Percentiles rank a stretch among this genome's conserved stretches.
phyloP scores from a whole-genome alignment of 2,329 filamentous ascomycete species.

The Thermoascus crustaceus region DNA sequence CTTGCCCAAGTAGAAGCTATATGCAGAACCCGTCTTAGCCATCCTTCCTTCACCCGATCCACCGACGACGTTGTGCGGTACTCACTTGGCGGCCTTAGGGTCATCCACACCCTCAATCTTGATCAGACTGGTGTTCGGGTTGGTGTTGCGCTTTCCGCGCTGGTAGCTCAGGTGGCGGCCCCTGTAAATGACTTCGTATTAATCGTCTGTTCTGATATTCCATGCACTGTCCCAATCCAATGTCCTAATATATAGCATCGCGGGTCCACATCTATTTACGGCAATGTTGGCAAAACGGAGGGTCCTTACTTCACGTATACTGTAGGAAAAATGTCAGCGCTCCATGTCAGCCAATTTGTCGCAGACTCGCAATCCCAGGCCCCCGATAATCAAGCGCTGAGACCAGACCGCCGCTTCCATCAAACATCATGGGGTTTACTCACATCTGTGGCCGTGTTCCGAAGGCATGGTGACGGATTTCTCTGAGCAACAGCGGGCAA shows the following conservation, averaged over 20 bases:
- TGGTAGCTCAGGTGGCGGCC: conserved; percentile 98
- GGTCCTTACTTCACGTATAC: conserved; percentile 83
- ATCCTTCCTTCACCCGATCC: conserved; percentile 18
- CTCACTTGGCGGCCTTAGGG: conserved; percentile 75
- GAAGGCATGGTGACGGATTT: conserved; percentile 70
- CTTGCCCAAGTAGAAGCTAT: conserved; percentile 93
- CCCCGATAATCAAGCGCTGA: conserved; percentile 6
- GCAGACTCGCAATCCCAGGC: conserved; percentile 6
- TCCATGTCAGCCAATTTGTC: conserved; percentile 6
- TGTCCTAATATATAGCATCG: conserved; percentile 1
- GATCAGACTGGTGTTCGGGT: conserved; percentile 84
- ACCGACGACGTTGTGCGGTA: conserved; percentile 7
- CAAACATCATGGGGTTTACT: conserved; percentile 40
- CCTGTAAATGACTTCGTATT: conserved; percentile 47
- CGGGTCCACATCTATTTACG: conserved; percentile 6
- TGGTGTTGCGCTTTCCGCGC: conserved; percentile 85
- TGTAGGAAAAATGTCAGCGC: conserved; percentile 37
- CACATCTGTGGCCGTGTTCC: conserved; percentile 80
- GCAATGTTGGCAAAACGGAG: conserved; percentile 16
- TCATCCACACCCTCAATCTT: conserved; percentile 98
- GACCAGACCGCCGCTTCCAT: neutral
- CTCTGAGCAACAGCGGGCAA: conserved; percentile 35
- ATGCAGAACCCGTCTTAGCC: conserved; percentile 17
- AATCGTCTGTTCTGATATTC: conserved; percentile 21
- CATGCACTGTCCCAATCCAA: conserved; percentile 3